A percentile compares a stretch with the other conserved stretches of the same genome.
These are phyloP conservation scores for Macrophomina tecta DNA, from an alignment of 2,329 filamentous ascomycete genomes.

Conservation along the genomic window DNA sequence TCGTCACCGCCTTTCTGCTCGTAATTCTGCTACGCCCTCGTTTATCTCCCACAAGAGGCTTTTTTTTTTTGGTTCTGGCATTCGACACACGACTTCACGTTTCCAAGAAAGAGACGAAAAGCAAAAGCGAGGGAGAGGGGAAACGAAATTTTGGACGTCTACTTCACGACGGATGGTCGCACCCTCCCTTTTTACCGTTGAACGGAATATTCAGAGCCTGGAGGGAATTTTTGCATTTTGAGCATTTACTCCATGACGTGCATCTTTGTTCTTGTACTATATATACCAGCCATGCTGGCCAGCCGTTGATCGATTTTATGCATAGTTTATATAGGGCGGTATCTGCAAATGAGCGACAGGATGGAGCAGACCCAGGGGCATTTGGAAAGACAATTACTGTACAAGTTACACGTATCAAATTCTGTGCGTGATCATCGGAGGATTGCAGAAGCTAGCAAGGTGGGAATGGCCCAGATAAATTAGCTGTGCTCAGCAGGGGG, in stretches of 20 bases:
- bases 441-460: not conserved
- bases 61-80: constrained; percentile 14
- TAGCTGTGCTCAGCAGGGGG: not conserved
- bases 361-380: not conserved
- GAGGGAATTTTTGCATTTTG: not conserved
- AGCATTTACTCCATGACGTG: not conserved
- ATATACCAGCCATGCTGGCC: constrained; percentile 2
- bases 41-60: constrained; percentile 8
- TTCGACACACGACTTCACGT: constrained; percentile 21
- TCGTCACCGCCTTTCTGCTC: constrained; percentile 4
- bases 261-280: constrained; percentile 21
- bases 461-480: not conserved
- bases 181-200: not conserved
- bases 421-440: not conserved
- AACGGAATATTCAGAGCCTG: not conserved
- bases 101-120: constrained; percentile 25
- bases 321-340: constrained; percentile 12
- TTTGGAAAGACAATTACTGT: constrained; percentile 12
- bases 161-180: constrained; percentile 20
- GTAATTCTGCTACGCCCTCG: constrained; percentile 15
- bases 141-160: constrained; percentile 11
- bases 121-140: constrained; percentile 2
- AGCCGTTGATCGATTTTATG: constrained; percentile 14
- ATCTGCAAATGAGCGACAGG: constrained; percentile 10
- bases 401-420: not conserved